phyloP scores from a whole-genome alignment of 2,329 filamentous ascomycete species.

The Colletotrichum tofieldiae region DNA sequence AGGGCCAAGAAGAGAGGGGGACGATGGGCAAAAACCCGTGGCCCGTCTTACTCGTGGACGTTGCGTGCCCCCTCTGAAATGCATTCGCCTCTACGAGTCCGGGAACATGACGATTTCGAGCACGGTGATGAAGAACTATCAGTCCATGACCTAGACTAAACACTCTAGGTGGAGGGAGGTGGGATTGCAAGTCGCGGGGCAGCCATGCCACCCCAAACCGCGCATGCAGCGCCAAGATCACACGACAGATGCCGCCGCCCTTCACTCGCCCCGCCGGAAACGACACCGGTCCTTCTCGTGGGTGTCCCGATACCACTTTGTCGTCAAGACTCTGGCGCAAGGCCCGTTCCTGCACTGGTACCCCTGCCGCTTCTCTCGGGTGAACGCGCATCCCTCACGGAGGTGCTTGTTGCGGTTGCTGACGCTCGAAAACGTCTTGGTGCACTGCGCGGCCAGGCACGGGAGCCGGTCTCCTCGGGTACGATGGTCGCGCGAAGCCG shows the following conservation, averaged over 20 bases:
- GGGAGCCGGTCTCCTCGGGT: constrained; percentile 24
- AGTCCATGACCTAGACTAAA: background rate
- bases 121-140: background rate
- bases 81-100: background rate
- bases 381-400: constrained; percentile 48
- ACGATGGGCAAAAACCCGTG: background rate
- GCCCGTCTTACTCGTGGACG: no score
- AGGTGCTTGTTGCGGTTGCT: constrained; percentile 54
- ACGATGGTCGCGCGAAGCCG: constrained; percentile 21
- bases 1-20: background rate
- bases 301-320: constrained; percentile 49
- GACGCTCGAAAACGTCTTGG: constrained; percentile 50
- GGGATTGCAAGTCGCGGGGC: no score
- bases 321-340: constrained; percentile 48
- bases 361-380: constrained; percentile 43
- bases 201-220: background rate
- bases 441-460: constrained; percentile 45
- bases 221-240: background rate
- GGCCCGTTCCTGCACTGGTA: constrained; percentile 48
- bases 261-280: constrained; percentile 29
- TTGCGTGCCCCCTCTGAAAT: background rate
- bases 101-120: background rate
- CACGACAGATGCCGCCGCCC: no score
- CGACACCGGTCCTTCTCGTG: constrained; percentile 51
- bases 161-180: background rate